phyloP scores from a whole-genome alignment of 495 filamentous ascomycete genomes.

The Penicillium pulvis region DNA sequence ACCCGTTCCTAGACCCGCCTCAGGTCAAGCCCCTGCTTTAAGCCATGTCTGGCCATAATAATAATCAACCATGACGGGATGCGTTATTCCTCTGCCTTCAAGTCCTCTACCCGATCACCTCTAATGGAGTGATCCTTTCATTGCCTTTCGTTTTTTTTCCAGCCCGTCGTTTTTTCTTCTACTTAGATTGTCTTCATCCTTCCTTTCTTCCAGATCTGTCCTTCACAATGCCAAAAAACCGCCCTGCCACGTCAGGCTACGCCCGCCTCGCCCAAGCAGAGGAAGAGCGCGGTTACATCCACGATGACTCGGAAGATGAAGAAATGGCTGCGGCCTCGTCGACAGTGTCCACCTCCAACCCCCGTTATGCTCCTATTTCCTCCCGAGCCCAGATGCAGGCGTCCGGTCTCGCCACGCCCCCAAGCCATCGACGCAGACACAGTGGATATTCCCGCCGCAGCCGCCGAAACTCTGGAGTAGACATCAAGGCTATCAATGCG shows the following conservation, averaged over 20 bases:
- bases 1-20: conserved; percentile 13
- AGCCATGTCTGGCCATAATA: conserved; percentile 25
- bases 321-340: conserved; percentile 56
- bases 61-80: conserved; percentile 28
- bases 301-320: conserved; percentile 75
- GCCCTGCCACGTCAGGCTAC: conserved; percentile 85
- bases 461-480: conserved; percentile 85
- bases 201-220: conserved; percentile 18
- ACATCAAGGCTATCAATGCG: conserved; percentile 98
- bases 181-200: conserved; percentile 11
- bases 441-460: conserved; percentile 54
- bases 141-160: conserved; percentile 21
- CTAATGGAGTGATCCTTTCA: conserved; percentile 29
- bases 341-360: conserved; percentile 61
- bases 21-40: conserved; percentile 19
- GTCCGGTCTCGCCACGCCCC: conserved; percentile 40
- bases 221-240: conserved; percentile 52
- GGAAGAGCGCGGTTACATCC: conserved; percentile 57
- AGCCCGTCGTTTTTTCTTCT: conserved; percentile 13
- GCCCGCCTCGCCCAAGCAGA: conserved; percentile 90
- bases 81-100: conserved; percentile 23
- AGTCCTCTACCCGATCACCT: conserved; percentile 11
- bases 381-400: conserved; percentile 52
- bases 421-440: conserved; percentile 47
- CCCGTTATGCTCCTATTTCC: conserved; percentile 70